Percentiles rank a stretch among this genome's conserved stretches.
phyloP scores from a whole-genome alignment of 768 basidiomycete species.

The Tricholoma matsutake region DNA sequence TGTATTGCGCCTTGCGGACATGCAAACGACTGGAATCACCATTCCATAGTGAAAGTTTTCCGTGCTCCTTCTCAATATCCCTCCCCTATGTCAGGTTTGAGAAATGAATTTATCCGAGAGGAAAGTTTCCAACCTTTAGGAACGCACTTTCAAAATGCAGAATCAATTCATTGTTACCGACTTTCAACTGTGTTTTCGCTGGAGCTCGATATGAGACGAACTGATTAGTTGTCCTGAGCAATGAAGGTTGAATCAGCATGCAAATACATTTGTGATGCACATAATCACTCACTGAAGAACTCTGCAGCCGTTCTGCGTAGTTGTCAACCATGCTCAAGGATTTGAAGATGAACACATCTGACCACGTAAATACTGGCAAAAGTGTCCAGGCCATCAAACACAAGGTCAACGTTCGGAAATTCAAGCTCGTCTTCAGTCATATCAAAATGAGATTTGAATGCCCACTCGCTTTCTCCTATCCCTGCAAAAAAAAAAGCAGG shows the following conservation, averaged over 20 bases:
- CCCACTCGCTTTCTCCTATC: constrained; percentile 87
- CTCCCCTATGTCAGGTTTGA: constrained; percentile 50
- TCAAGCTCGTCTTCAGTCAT: constrained; percentile 45
- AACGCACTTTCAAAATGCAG: constrained; percentile 77
- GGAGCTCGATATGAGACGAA: constrained; percentile 71
- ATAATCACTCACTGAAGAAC: constrained; percentile 52
- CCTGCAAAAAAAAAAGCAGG: constrained; percentile 41
- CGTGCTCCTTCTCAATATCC: constrained; percentile 63
- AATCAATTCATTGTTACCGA: constrained; percentile 61
- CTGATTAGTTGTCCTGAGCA: constrained; percentile 69
- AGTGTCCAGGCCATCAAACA: constrained; percentile 92
- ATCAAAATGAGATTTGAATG: constrained; percentile 67
- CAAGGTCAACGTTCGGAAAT: constrained; percentile 58
- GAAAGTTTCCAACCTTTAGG: constrained; percentile 43
- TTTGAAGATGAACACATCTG: constrained; percentile 20
- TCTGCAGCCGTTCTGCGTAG: constrained; percentile 62
- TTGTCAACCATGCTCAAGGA: neutral
- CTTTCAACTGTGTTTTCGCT: constrained; percentile 51
- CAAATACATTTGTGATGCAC: neutral
- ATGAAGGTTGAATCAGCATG: neutral
- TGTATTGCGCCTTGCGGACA: constrained; percentile 92
- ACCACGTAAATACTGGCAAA: constrained; percentile 75
- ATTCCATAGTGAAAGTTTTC: constrained; percentile 74
- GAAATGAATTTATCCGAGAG: neutral
- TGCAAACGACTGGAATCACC: constrained; percentile 89